A percentile compares a stretch with the other conserved stretches of the same genome.
These are phyloP conservation scores for Epichloe coenophiala DNA, from an alignment of 2,329 filamentous ascomycete species.

Conservation along the genomic window DNA sequence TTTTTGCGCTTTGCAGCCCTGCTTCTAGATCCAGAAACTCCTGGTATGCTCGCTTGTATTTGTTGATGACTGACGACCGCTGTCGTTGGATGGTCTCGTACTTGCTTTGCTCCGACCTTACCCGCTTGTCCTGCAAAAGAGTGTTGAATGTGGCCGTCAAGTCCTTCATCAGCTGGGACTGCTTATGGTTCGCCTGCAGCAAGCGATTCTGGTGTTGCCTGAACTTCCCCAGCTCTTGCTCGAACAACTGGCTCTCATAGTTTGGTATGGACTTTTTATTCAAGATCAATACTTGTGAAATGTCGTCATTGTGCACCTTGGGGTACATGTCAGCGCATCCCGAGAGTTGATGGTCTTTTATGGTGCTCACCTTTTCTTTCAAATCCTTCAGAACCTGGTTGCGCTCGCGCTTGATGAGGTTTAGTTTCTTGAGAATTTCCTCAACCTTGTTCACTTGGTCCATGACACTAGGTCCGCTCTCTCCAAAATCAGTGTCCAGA, in stretches of 20 bases:
- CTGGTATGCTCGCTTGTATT: conserved; percentile 84
- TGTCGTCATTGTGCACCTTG: conserved; percentile 89
- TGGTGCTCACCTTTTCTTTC: conserved; percentile 74
- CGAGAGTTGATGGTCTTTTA: background rate
- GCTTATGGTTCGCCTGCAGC: conserved; percentile 89
- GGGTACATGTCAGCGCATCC: background rate
- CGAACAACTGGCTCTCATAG: conserved; percentile 84
- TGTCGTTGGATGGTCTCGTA: conserved; percentile 83
- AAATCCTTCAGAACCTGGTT: conserved; percentile 89
- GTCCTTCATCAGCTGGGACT: conserved; percentile 88
- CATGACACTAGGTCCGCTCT: conserved; percentile 64
- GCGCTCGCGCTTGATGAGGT: conserved; percentile 81
- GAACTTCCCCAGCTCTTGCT: conserved; percentile 96
- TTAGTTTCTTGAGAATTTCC: conserved; percentile 79
- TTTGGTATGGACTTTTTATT: conserved; percentile 96
- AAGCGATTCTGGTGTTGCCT: conserved; percentile 82
- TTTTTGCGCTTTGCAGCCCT: conserved; percentile 77
- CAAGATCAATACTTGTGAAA: conserved; percentile 89
- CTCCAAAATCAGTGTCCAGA: conserved; percentile 83
- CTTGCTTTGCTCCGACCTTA: conserved; percentile 86
- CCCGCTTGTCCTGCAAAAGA: conserved; percentile 84
- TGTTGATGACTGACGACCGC: conserved; percentile 64
- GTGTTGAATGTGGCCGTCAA: conserved; percentile 77
- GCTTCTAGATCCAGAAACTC: conserved; percentile 83
- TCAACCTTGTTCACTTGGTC: conserved; percentile 86